Evolutionary conservation across 2,329 filamentous ascomycete species (phyloP), one percentile per base, ranked within the genome.

Genomic region (Ascochyta pisi): DNA sequence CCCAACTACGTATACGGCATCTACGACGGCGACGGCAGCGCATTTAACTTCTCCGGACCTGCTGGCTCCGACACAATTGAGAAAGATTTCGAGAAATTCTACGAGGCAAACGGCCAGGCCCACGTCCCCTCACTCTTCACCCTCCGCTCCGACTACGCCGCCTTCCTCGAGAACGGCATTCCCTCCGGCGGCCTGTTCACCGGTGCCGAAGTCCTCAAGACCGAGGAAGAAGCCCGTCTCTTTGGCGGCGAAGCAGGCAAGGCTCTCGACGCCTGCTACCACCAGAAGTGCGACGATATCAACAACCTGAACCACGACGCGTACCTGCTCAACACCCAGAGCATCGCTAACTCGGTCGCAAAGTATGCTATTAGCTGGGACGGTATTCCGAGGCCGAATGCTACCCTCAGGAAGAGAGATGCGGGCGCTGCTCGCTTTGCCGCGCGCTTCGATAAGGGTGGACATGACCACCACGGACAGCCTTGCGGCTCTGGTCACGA

Each of bases 141-240:
- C 46, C 70, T 74, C 23, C 75, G 76, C 56, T 75, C 71, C 23
- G 76, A 78, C 59, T 78, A 78, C 60, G 76, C 74, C 31, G 73
- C 74, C 6, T 77, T 78, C 69, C 69, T 78, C 35, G 67, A 73
- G 47, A 75, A 73, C 52, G 76, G 75, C 29, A 75, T 77, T 31
- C 71, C 76, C 3, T 71, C 73, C 0, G 76, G 76, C 19, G 76
- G 76, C 24, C 67, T 76, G 12, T 76, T 76, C 60, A 78, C 76
- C 2, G 77, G 77, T 13, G 76, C 76, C 15, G 76, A 78, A 39
- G 70, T 67, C 12, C 62, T 76, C 60, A 78, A 78, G 65, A 78
- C 75, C 1, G 66, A 59, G 16, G 72, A 74, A 50, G 73, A 77
- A 48, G 71, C 69, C 4, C 58, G 52, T 35, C 59, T 75, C 5